Evolutionary conservation across 805 yeast species (phyloP).

Genomic region (Metschnikowia kofuensis): DNA sequence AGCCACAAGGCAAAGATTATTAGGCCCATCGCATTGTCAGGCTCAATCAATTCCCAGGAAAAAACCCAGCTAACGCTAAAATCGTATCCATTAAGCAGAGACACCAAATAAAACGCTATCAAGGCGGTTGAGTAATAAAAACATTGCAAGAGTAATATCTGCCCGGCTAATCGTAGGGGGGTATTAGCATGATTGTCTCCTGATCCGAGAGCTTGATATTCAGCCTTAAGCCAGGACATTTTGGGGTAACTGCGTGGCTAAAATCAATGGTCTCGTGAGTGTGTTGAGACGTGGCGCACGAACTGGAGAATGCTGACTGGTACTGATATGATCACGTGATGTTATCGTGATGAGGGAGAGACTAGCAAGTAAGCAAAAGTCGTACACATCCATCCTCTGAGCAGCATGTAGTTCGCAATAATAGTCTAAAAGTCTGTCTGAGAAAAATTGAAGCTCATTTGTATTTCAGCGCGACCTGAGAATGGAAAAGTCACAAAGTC

Average conservation of each 20-base stretch:
- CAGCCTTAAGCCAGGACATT: constrained; percentile 9
- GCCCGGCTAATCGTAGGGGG: constrained; percentile 36
- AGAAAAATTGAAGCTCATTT: too few species aligned
- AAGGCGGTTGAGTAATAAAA: constrained; percentile 76
- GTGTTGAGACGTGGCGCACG: too few species aligned
- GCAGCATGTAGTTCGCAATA: too few species aligned
- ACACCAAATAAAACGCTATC: constrained; percentile 59
- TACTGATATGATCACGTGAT: too few species aligned
- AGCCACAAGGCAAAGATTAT: constrained; percentile 76
- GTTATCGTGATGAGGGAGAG: too few species aligned
- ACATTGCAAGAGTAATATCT: constrained; percentile 73
- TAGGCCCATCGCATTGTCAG: constrained; percentile 78
- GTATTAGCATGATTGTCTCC: constrained; percentile 8
- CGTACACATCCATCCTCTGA: too few species aligned
- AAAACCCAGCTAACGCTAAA: constrained; percentile 70
- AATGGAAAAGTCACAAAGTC: too few species aligned
- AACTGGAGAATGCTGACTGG: too few species aligned
- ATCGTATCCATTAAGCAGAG: constrained; percentile 67
- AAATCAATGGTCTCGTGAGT: too few species aligned
- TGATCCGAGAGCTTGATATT: constrained; percentile 9
- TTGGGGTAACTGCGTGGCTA: background rate
- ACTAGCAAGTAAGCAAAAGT: too few species aligned
- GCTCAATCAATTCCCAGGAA: constrained; percentile 72
- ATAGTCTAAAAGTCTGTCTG: too few species aligned
- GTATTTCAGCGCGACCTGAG: too few species aligned